Percentiles rank a stretch among this genome's conserved stretches.
These are phyloP conservation scores for Podospora bellae-mahoneyi DNA, from an alignment of 495 filamentous ascomycete genomes.

Conservation along the genomic window DNA sequence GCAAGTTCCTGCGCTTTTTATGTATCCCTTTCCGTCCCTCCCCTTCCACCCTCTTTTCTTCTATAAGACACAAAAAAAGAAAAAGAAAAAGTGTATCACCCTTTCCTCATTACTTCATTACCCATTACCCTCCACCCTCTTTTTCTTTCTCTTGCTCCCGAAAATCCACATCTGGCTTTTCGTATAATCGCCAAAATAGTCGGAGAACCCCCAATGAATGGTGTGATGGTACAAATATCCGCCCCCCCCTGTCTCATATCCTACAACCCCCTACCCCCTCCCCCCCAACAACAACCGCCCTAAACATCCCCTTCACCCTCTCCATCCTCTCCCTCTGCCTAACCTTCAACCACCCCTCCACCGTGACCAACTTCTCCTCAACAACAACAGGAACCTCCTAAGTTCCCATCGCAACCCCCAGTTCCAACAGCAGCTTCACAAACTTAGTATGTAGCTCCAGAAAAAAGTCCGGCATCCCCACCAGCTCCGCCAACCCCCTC, in stretches of 20 bases:
- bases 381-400: constrained; percentile 21
- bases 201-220: too few relatives aligned
- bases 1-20: background rate
- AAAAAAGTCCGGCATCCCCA: constrained; percentile 83
- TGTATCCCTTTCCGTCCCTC: background rate
- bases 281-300: background rate
- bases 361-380: background rate
- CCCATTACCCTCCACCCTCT: background rate
- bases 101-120: background rate
- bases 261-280: background rate
- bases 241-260: background rate
- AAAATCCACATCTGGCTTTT: too few relatives aligned
- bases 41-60: background rate
- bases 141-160: background rate
- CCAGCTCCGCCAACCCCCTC: constrained; percentile 78
- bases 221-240: background rate
- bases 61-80: background rate
- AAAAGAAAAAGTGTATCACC: background rate
- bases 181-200: too few relatives aligned
- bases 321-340: background rate
- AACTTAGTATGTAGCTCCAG: constrained; percentile 80
- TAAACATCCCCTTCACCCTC: background rate
- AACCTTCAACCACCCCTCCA: background rate
- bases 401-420: constrained; percentile 51
- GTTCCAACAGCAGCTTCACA: constrained; percentile 65